Percentiles rank a stretch among this genome's conserved stretches.
phyloP scores from a whole-genome alignment of 2,329 filamentous ascomycete species.

The Akanthomyces muscarius region DNA sequence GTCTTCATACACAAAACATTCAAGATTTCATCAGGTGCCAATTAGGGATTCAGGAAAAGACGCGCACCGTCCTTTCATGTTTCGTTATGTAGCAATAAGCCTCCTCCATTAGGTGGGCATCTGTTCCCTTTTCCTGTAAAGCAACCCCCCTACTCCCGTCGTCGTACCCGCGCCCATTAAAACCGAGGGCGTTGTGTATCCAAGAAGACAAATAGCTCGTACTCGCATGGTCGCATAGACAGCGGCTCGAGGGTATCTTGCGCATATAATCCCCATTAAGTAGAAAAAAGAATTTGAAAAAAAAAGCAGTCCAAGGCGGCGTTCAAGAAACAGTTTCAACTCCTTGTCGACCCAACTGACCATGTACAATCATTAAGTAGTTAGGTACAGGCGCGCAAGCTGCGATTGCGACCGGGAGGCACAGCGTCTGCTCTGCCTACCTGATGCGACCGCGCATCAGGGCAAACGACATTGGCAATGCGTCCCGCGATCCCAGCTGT shows the following conservation, averaged over 20 bases:
- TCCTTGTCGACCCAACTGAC: not conserved
- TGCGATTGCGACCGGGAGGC: not conserved
- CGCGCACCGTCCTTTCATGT: not conserved
- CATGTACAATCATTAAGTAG: slow-evolving; percentile 9
- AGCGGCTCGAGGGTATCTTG: slow-evolving; percentile 16
- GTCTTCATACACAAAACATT: not conserved
- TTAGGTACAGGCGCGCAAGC: slow-evolving; percentile 1
- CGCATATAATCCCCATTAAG: slow-evolving; percentile 10
- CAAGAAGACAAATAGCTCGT: slow-evolving; percentile 6
- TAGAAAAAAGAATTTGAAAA: not conserved
- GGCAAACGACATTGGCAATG: not conserved
- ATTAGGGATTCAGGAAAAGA: not conserved
- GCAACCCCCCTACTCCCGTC: not conserved
- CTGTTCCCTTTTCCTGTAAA: not conserved
- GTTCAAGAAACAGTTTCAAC: not conserved
- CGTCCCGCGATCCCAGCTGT: not conserved
- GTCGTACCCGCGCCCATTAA: not conserved
- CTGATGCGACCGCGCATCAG: not conserved
- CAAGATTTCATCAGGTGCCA: not conserved
- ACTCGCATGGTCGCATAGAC: slow-evolving; percentile 6
- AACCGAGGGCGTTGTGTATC: slow-evolving; percentile 5
- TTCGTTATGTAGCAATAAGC: not conserved
- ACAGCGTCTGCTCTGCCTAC: too few species aligned
- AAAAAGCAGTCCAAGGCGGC: not conserved
- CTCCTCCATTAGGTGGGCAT: slow-evolving; percentile 7